Evolutionary conservation across 768 basidiomycete species (phyloP), one percentile per base, ranked within the genome.

Genomic region (Candolleomyces aberdarensis): DNA sequence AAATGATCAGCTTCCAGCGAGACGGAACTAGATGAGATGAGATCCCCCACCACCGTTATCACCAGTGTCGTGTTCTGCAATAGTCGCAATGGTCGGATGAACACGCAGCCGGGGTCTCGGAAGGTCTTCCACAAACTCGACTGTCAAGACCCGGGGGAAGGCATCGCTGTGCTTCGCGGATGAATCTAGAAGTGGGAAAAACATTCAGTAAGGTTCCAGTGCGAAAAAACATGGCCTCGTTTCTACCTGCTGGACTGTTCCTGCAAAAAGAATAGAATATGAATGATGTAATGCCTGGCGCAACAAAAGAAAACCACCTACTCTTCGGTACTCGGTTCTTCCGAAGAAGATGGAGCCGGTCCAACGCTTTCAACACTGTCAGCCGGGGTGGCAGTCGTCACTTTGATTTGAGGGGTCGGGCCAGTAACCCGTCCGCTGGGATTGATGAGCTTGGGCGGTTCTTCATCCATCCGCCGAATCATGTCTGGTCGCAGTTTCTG

Each of bases 391-490:
- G 60, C 36, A 26, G 32, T 31, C 17, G 53, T 61, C 20, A 60
- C 53, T 20, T 56, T 7, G 20, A 55, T 59, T 63, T 48, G 50
- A 66, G 63, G 65, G 64, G 50, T 66, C n/a, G 77, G 79, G 61
- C 85, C 82, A 57, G 80, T 84, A 22, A 91, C 79, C 82, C 80
- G 84, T 5, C 91, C 91, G 64, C 84, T 92, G 3, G 91, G 91
- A 67, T 92, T 82, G 26, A 93, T 78, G 1, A 82, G 83, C 68
- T 84, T 55, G n/a, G 53, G 85, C 6, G 88, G 89, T 0, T 84
- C 81, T 51, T 80, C 82, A 60, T 90, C 84, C 78, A 89, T 80
- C 54, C 91, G 79, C 32, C 85, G 82, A 59, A 94, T 92, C 91
- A 93, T 92, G 58, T 91, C 85, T 26, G 88, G 77, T 52, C 82